phyloP scores from a whole-genome alignment of 306 rosid genomes.

The Cicer chorassanicum region DNA sequence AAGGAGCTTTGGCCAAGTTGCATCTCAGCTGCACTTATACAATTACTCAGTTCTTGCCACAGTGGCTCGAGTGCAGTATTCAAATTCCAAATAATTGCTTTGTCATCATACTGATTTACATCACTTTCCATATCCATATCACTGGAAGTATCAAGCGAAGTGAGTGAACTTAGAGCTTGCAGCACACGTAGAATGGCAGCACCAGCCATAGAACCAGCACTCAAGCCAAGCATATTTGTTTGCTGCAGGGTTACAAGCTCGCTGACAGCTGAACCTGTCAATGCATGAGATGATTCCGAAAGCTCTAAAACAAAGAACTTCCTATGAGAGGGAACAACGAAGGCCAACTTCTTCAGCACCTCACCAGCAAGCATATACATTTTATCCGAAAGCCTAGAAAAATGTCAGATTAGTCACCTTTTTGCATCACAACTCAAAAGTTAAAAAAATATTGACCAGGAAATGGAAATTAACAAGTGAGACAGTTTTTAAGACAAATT shows the following conservation, averaged over 20 bases:
- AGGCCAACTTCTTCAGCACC: conserved; percentile 89
- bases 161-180: conserved; percentile 85
- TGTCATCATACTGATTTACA: conserved; percentile 74
- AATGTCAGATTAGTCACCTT: conserved; percentile 50
- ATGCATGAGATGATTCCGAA: conserved; percentile 75
- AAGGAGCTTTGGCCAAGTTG: conserved; percentile 80
- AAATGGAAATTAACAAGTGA: neutral
- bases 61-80: conserved; percentile 87
- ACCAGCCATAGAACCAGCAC: conserved; percentile 99
- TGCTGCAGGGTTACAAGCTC: conserved; percentile 91
- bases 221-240: conserved; percentile 92
- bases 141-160: conserved; percentile 55
- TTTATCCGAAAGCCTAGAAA: conserved; percentile 91
- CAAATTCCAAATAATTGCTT: conserved; percentile 79
- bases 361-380: conserved; percentile 84
- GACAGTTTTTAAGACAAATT: neutral
- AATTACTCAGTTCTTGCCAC: conserved; percentile 95
- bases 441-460: conserved; percentile 6
- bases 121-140: conserved; percentile 56
- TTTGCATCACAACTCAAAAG: conserved; percentile 36
- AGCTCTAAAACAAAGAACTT: conserved; percentile 75
- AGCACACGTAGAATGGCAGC: conserved; percentile 91
- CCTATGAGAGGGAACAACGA: conserved; percentile 75
- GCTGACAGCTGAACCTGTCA: conserved; percentile 82
- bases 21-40: conserved; percentile 90